Conservation (phyloP, 768 basidiomycete species). For the Podaxis mareebaensis region DNA sequence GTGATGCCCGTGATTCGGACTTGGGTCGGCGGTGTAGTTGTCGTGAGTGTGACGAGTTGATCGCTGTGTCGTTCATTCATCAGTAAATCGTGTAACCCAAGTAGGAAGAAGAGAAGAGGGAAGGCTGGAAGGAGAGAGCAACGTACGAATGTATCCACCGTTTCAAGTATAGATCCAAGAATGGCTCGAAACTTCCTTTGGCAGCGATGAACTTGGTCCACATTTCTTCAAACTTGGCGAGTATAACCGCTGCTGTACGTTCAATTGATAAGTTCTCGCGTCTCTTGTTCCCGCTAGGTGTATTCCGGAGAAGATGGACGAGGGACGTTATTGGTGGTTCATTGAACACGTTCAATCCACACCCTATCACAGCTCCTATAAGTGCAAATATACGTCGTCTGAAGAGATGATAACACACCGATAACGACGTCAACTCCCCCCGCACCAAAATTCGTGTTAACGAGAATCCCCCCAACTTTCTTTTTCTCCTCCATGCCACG, state of each 20-base stretch:
- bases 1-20: slow-evolving; percentile 89
- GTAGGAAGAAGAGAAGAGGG: not conserved
- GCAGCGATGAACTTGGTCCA: slow-evolving; percentile 72
- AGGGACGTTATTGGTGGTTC: slow-evolving; percentile 82
- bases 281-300: slow-evolving; percentile 28
- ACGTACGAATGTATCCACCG: slow-evolving; percentile 94
- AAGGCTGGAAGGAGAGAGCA: not conserved
- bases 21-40: slow-evolving; percentile 61
- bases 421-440: slow-evolving; percentile 76
- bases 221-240: slow-evolving; percentile 75
- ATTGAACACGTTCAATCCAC: slow-evolving; percentile 87
- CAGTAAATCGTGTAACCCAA: not conserved
- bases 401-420: slow-evolving; percentile 47
- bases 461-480: slow-evolving; percentile 91
- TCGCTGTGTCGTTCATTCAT: slow-evolving; percentile 49
- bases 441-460: slow-evolving; percentile 82
- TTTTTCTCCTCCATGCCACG: slow-evolving; percentile 46
- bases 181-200: slow-evolving; percentile 74
- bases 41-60: slow-evolving; percentile 81
- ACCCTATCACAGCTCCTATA: slow-evolving; percentile 51
- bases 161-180: slow-evolving; percentile 75
- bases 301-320: slow-evolving; percentile 54
- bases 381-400: not conserved
- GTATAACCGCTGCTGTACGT: slow-evolving; percentile 68
- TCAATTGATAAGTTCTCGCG: slow-evolving; percentile 61